Base-by-base conservation (phyloP, 192 early-diverging fungal species). In the Pilobolus umbonatus region DNA sequence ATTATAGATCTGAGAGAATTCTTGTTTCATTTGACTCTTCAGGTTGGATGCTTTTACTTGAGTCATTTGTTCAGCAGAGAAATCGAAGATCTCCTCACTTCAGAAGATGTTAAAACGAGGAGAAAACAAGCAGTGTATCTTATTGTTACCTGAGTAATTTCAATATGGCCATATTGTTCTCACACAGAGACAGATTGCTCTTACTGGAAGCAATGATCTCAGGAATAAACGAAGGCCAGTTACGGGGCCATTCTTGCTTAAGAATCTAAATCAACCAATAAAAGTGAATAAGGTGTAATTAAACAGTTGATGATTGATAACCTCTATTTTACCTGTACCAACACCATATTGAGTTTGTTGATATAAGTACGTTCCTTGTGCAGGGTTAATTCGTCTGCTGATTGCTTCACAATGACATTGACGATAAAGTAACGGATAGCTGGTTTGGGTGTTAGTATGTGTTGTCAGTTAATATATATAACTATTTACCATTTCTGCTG, bases 221-320 rank as follows among this genome's bases (percentile, higher is more conserved):
- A 17, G 97, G 91, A 62, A 99, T 98, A 67, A 99, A 99, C 25
- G 80, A 78, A 2, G 97, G 97, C 97, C 97, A 99, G 68, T 96
- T 94, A 66, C 92, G 92, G 11, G 97, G 97, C 97, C 97, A 99
- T 72, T 99, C 97, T 73, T 99, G 95, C 76, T 99, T 99, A 61
- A 99, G 71, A 47, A 99, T 96, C 91, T 93, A 61, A 21, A 31
- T 44, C 12, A 12, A 7, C 2, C n/a, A n/a, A n/a, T n/a, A n/a
- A n/a, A n/a, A n/a, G n/a, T n/a, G n/a, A n/a, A n/a, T n/a, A n/a
- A n/a, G n/a, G n/a, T n/a, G n/a, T n/a, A n/a, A n/a, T n/a, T n/a
- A n/a, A n/a, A n/a, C n/a, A n/a, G n/a, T n/a, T n/a, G n/a, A n/a
- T n/a, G n/a, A n/a, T n/a, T n/a, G n/a, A n/a, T n/a, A n/a, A n/a